Percentiles rank a stretch among this genome's conserved stretches.
Evolutionary conservation across 768 basidiomycete species (phyloP).

Genomic region (Trichaptum fuscoviolaceum): DNA sequence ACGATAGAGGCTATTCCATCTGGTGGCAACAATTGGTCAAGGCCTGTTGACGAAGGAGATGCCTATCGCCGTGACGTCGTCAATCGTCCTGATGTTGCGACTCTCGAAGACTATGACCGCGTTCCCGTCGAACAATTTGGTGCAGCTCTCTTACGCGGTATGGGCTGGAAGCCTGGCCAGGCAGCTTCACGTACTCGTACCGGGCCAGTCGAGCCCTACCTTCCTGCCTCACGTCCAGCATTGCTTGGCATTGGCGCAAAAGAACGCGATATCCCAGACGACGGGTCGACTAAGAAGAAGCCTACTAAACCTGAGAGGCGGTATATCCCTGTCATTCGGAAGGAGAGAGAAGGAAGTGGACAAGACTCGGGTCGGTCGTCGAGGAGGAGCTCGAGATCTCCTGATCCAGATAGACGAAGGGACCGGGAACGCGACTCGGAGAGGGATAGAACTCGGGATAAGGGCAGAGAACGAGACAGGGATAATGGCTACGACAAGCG

Average conservation of each 20-base stretch:
- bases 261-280: conserved; percentile 67
- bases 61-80: conserved; percentile 81
- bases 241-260: conserved; percentile 94
- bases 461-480: conserved; percentile 25
- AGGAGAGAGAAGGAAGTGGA: conserved; percentile 43
- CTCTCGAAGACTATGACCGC: conserved; percentile 81
- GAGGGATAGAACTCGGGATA: conserved; percentile 19
- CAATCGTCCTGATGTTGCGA: conserved; percentile 70
- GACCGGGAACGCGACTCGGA: conserved; percentile 16
- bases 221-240: conserved; percentile 79
- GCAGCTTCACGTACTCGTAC: conserved; percentile 61
- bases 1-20: conserved; percentile 59
- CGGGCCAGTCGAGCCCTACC: conserved; percentile 69
- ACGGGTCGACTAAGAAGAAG: conserved; percentile 46
- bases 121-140: conserved; percentile 93
- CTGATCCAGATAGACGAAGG: conserved; percentile 22
- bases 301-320: conserved; percentile 53
- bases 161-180: conserved; percentile 91
- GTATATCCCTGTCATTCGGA: conserved; percentile 80
- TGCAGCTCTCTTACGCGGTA: conserved; percentile 86
- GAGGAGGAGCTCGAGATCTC: conserved; percentile 47
- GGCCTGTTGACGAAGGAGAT: conserved; percentile 69
- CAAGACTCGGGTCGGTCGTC: conserved; percentile 37
- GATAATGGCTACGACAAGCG: conserved; percentile 25
- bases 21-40: conserved; percentile 20